Evolutionary conservation across 345 rosid genomes (phyloP), one percentile per base, ranked within the genome.

Genomic region (Eutrema japonicum): DNA sequence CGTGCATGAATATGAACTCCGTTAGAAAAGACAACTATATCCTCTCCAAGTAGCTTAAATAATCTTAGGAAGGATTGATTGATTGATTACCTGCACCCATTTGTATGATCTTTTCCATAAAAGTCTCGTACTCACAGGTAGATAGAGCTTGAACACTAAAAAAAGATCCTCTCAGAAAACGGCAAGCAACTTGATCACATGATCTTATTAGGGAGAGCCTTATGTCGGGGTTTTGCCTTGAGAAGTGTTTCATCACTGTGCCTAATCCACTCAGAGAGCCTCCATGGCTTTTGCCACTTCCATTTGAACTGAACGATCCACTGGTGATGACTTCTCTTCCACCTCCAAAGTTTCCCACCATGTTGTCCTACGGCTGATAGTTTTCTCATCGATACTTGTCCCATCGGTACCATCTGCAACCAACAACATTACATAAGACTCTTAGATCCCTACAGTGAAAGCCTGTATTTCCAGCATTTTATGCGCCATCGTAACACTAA

Each of bases 221-320:
- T 89, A 48, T 77, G 83, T 46, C 94, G 96, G 12, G 89, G 88
- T 79, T 79, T 90, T 40, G 91, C 71, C 80, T 87, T 86, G 47
- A 83, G 82, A 38, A 95, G 80, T 30, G 88, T 85, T 79, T 87
- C 94, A 41, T 95, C 99, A 73, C 93, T 90, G 73, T 87, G 96
- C 76, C 90, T 84, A 55, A 95, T 95, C 89, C 79, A 82, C 80
- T 92, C 99, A 16, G 99, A 95, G 66, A 95, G 89, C 80, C 89
- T 90, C 99, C 99, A 95, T 52, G 99, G 99, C 82, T 95, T 95
- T 82, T 95, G 99, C 99, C 99, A 95, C 81, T 95, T 95, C 96
- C 96, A 95, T 79, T 95, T 95, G 85, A 90, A 95, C 66, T 95
- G 99, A 79, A 95, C 77, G 43, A 87, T 91, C 98, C 99, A 95